phyloP scores from a whole-genome alignment of 2,329 filamentous ascomycete genomes.

The Xylaria multiplex region DNA sequence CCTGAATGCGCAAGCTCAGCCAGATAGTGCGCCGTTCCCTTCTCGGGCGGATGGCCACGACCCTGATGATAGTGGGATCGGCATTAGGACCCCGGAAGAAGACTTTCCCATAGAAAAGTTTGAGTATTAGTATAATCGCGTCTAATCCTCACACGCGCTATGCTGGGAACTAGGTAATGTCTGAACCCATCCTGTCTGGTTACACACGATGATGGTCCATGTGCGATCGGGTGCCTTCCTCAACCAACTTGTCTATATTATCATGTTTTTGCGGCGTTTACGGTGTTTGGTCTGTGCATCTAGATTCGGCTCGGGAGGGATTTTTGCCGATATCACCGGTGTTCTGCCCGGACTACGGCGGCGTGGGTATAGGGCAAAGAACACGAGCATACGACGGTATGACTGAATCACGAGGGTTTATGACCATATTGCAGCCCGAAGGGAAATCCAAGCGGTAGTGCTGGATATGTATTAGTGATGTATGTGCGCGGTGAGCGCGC shows the following conservation, averaged over 20 bases:
- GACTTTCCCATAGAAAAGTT: constrained; percentile 71
- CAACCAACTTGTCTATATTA: constrained; percentile 32
- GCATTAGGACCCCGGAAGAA: constrained; percentile 73
- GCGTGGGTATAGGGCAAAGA: constrained; percentile 18
- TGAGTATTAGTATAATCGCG: constrained; percentile 54
- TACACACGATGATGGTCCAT: constrained; percentile 5
- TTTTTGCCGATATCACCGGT: constrained; percentile 8
- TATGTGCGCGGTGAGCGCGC: constrained; percentile 8
- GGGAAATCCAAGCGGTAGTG: constrained; percentile 26
- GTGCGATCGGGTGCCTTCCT: constrained; percentile 23
- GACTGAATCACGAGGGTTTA: constrained; percentile 43
- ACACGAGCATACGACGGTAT: constrained; percentile 43
- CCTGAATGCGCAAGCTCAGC: constrained; percentile 57
- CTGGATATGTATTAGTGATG: constrained; percentile 35
- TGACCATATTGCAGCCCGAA: constrained; percentile 27
- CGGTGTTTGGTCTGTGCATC: constrained; percentile 31
- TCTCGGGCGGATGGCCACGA: constrained; percentile 58
- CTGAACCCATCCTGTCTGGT: constrained; percentile 10
- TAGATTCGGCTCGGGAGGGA: constrained; percentile 15
- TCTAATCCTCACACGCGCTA: constrained; percentile 48
- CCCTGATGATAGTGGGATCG: constrained; percentile 79
- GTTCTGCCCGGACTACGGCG: constrained; percentile 15
- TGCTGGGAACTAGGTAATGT: constrained; percentile 35
- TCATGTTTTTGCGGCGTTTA: constrained; percentile 33
- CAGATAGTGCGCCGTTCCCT: constrained; percentile 62